Evolutionary conservation across 179 eudicot species (phyloP).

Genomic region (Patellifolia procumbens): DNA sequence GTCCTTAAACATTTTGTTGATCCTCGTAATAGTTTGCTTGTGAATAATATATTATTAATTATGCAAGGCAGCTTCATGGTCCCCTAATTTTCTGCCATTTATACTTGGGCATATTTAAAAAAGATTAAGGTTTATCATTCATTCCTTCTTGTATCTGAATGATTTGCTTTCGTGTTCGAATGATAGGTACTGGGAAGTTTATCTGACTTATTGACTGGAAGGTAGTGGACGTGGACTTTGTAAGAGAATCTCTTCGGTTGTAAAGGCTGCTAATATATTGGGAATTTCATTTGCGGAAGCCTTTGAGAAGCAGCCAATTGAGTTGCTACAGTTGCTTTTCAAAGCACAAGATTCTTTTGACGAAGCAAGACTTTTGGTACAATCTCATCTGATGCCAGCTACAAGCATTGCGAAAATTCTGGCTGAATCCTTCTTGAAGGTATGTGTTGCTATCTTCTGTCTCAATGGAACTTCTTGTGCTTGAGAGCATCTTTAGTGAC

Average conservation of each 20-base stretch:
- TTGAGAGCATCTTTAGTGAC: constrained; percentile 1
- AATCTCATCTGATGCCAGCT: constrained; percentile 85
- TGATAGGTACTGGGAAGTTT: constrained; percentile 73
- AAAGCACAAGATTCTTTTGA: constrained; percentile 97
- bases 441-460: constrained; percentile 20
- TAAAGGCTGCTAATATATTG: constrained; percentile 86
- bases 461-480: not conserved
- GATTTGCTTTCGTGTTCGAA: constrained; percentile 4
- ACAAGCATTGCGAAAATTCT: constrained; percentile 85
- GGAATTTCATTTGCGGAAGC: constrained; percentile 82
- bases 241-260: constrained; percentile 82
- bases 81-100: not conserved
- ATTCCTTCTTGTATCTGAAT: constrained; percentile 1
- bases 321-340: constrained; percentile 83
- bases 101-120: not conserved
- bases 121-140: not conserved
- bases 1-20: constrained; percentile 35
- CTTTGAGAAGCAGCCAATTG: constrained; percentile 84
- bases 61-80: not conserved
- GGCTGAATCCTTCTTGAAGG: constrained; percentile 96
- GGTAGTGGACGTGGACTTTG: constrained; percentile 93
- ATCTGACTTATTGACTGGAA: constrained; percentile 52
- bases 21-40: constrained; percentile 1
- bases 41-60: not conserved
- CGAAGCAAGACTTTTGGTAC: constrained; percentile 78